Evolutionary conservation across 352 stramenopile species (phyloP).

Genomic region (Phytophthora podocarpi): DNA sequence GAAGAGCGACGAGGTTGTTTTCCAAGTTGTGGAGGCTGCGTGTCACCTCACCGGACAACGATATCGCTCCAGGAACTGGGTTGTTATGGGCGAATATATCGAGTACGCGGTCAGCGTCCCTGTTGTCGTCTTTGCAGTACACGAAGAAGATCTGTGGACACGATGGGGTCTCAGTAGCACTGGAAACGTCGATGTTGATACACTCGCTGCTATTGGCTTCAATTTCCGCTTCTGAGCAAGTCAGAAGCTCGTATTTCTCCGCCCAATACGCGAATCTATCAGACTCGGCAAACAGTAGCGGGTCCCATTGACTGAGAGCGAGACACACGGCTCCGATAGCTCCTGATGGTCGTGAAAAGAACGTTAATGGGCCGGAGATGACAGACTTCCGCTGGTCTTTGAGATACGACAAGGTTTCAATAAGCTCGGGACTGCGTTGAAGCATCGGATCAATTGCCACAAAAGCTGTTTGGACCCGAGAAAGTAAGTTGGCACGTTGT

Average conservation of each 20-base stretch:
- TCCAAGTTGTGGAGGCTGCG: constrained; percentile 20
- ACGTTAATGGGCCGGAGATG: constrained; percentile 40
- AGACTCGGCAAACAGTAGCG: constrained; percentile 32
- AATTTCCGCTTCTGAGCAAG: constrained; percentile 5
- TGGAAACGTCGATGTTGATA: neutral
- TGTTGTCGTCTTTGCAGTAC: constrained; percentile 13
- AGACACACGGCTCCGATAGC: constrained; percentile 52
- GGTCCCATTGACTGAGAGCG: constrained; percentile 48
- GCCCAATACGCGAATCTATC: constrained; percentile 21
- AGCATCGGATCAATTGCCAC: constrained; percentile 47
- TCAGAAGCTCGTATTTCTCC: constrained; percentile 26
- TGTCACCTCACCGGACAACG: constrained; percentile 11
- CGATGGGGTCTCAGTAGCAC: neutral
- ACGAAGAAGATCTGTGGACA: constrained; percentile 26
- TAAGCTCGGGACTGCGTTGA: constrained; percentile 36
- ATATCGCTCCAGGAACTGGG: constrained; percentile 1
- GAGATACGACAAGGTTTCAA: constrained; percentile 56
- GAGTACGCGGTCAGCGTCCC: neutral
- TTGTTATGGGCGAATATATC: constrained; percentile 23
- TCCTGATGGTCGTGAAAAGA: constrained; percentile 49
- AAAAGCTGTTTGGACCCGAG: constrained; percentile 32
- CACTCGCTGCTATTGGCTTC: neutral
- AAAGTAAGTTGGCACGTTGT: constrained; percentile 35
- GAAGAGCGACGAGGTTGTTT: constrained; percentile 27
- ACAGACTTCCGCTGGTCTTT: constrained; percentile 52